Evolutionary conservation across 305 asterid genomes (phyloP), one percentile per base, ranked within the genome.

Genomic region (Lippia alba): DNA sequence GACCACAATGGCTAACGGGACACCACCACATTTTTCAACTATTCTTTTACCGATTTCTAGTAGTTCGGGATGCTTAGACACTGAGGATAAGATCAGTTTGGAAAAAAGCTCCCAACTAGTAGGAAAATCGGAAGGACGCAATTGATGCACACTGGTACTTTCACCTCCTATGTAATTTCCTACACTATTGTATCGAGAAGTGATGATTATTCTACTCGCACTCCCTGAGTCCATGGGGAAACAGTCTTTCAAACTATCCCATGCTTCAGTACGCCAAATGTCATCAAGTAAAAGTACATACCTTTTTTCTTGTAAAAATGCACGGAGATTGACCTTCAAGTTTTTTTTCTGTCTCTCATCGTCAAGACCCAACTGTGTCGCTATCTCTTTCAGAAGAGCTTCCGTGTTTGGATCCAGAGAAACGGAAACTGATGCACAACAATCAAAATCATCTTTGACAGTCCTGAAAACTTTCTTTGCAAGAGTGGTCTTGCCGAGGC

Each of bases 201-300:
- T 64, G 0, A 70, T 18, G 12, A 75, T 57, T 44, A 70, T 64
- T 36, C 48, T 68, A 59, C 56, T 54, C 0, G 9, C 59, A n/a
- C 9, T 54, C 34, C 8, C 33, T 70, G 7, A n/a, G n/a, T n/a
- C n/a, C n/a, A n/a, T n/a, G n/a, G n/a, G n/a, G n/a, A n/a, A n/a
- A n/a, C n/a, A n/a, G n/a, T n/a, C n/a, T n/a, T n/a, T n/a, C n/a
- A n/a, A n/a, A n/a, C n/a, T n/a, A n/a, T n/a, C n/a, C n/a, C n/a
- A n/a, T n/a, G n/a, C n/a, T n/a, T n/a, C 61, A 33, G 24, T 49
- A 61, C 49, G 24, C 75, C 75, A 70, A 7, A 70, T 60, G 33
- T 70, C 75, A 59, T 70, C 75, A 8, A 70, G 59, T 20, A 70
- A 18, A 33, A 70, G 49, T 1, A 70, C 53, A 17, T 59, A 70